Base-by-base conservation (phyloP, 768 basidiomycete genomes). In the Cubamyces sp. region DNA sequence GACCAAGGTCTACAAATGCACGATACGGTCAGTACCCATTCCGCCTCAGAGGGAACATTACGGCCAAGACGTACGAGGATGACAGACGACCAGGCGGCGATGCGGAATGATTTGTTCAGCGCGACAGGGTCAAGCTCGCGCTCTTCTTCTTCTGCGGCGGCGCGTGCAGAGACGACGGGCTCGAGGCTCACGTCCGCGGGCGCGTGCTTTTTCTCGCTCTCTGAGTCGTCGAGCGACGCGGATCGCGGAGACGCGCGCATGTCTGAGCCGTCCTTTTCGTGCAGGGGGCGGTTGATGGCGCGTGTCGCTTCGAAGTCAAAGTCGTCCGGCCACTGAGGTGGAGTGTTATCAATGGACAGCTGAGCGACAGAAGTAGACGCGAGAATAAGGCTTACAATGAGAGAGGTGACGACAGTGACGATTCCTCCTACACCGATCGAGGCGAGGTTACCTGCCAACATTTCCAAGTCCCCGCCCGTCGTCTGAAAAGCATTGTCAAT, bases 401-500 rank as follows among this genome's bases (percentile, higher is more conserved):
- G 72, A 0, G 93, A 92, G 39, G 81, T 75, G 3, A 74, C 77
- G 23, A 86, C 79, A 2, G 93, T 82, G 64, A 97, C 78, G 57
- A 97, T 87, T 3, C 83, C 92, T 8, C 93, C 92, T 14, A 91
- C 79, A 26, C 84, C 89, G 65, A 96, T 91, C 2, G 92, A 87
- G 1, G 87, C 88, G n/a, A 96, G 76, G 75, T 96, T 95, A 2
- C 95, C 95, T 0, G 92, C 87, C 16, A 97, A 80, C 93, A 97
- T 96, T 69, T 84, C 82, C 58, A 79, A 79, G 71, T 85, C 82
- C 19, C 78, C 80, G 15, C 67, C 68, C 40, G 61, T 70, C 0
- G 69, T 73, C 57, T 74, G 15, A 9, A 16, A 12, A 18, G 18
- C 26, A 42, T 7, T 7, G 52, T 30, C 25, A 55, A 25, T 39